Percentiles rank a stretch among this genome's conserved stretches.
These are phyloP conservation scores for Triticum timopheevii DNA, from an alignment of 176 grass and related monocot genomes.

Conservation along the genomic window DNA sequence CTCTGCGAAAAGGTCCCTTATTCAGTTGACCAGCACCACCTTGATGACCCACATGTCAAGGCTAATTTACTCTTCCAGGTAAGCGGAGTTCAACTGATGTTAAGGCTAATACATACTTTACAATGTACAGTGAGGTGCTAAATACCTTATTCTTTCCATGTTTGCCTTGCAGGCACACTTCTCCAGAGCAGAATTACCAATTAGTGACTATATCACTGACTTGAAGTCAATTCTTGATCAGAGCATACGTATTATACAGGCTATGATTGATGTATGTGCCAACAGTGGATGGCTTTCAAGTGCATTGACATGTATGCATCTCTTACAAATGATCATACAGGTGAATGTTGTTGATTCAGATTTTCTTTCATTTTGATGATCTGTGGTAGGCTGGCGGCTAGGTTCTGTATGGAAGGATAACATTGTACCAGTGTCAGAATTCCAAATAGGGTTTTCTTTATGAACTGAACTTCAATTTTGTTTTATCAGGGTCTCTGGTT, in stretches of 20 bases:
- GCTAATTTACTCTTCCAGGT: slow-evolving; percentile 99
- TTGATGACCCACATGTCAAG: slow-evolving; percentile 98
- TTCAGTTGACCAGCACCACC: slow-evolving; percentile 76
- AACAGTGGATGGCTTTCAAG: slow-evolving; percentile 97
- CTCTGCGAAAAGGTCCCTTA: slow-evolving; percentile 75
- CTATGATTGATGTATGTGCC: slow-evolving; percentile 97
- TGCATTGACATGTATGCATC: slow-evolving; percentile 90
- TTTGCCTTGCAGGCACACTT: slow-evolving; percentile 82
- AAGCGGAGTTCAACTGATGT: slow-evolving; percentile 22
- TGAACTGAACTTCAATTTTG: background rate
- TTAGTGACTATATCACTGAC: slow-evolving; percentile 87
- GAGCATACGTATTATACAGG: slow-evolving; percentile 96
- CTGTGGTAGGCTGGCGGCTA: background rate
- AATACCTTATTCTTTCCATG: slow-evolving; percentile 16
- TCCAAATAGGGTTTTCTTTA: slow-evolving; percentile 16
- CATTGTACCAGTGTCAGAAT: background rate
- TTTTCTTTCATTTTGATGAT: slow-evolving; percentile 12
- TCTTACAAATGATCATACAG: slow-evolving; percentile 99
- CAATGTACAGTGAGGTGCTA: slow-evolving; percentile 3
- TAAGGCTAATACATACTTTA: background rate
- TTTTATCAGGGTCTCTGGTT: slow-evolving; percentile 80
- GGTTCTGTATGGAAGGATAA: slow-evolving; percentile 1
- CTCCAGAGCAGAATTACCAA: slow-evolving; percentile 80
- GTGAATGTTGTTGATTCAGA: slow-evolving; percentile 38
- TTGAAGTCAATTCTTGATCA: slow-evolving; percentile 99